Evolutionary conservation across 371 early-diverging fungal species (phyloP).

Genomic region (Cokeromyces recurvatus): DNA sequence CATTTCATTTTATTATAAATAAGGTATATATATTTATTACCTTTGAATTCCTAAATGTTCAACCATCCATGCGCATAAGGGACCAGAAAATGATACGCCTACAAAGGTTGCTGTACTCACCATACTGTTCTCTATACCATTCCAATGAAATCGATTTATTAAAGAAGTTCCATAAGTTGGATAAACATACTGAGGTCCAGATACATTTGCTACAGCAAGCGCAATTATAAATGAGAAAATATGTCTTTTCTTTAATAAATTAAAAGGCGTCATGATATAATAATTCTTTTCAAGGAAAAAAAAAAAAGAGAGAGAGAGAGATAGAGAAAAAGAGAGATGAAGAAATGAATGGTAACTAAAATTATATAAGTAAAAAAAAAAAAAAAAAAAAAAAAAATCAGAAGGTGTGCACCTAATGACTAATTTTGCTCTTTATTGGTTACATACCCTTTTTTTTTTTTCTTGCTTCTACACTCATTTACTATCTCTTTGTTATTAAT

Average conservation of each 20-base stretch:
- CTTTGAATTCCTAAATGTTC: constrained; percentile 25
- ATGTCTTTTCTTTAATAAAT: constrained; percentile 2
- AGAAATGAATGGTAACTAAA: too few species aligned
- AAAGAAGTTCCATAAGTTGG: constrained; percentile 41
- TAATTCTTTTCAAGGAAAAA: not conserved
- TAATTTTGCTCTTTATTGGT: too few species aligned
- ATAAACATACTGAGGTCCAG: constrained; percentile 45
- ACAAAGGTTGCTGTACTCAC: constrained; percentile 46
- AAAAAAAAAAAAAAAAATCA: too few species aligned
- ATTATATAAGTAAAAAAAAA: too few species aligned
- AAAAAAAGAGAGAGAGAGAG: too few species aligned
- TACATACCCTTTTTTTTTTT: too few species aligned
- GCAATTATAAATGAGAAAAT: constrained; percentile 27
- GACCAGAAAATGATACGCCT: constrained; percentile 45
- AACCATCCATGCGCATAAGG: constrained; percentile 38
- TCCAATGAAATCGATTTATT: constrained; percentile 35
- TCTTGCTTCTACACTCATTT: too few species aligned
- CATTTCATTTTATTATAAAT: too few species aligned
- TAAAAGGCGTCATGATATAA: not conserved
- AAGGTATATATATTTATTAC: too few species aligned
- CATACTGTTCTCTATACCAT: constrained; percentile 40
- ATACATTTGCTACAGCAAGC: constrained; percentile 36
- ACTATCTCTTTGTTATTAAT: too few species aligned
- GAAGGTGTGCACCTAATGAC: too few species aligned
- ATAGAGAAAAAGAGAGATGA: not conserved